These are phyloP conservation scores for Arabidopsis thaliana DNA, from an alignment of 345 rosid genomes.

Conservation along the genomic window TAIR10.1 NC_003076.8:21963001-21963500, in stretches of 20 bases:
- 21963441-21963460: not conserved
- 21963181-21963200: conserved; percentile 79
- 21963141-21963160: conserved; percentile 78
- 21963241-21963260: too few species aligned
- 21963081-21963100: not conserved
- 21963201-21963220: conserved; percentile 87
- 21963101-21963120: conserved; percentile 60
- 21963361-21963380: conserved; percentile 71
- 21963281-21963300: conserved; percentile 62
- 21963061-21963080: not conserved
- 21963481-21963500: conserved; percentile 57
- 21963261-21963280: not conserved
- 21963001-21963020: conserved; percentile 90
- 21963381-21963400: conserved; percentile 96
- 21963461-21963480: too few species aligned
- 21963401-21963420: conserved; percentile 48
- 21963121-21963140: conserved; percentile 79
- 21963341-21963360: conserved; percentile 89
- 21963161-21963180: conserved; percentile 77
- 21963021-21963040: conserved; percentile 52
- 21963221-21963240: not conserved
- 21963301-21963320: conserved; percentile 91
- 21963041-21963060: not conserved
- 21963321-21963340: conserved; percentile 81
- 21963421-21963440: not conserved